A percentile compares a stretch with the other conserved stretches of the same genome.
These are phyloP conservation scores for Nidula microcarpa DNA, from an alignment of 768 basidiomycete genomes.

Conservation along the genomic window DNA sequence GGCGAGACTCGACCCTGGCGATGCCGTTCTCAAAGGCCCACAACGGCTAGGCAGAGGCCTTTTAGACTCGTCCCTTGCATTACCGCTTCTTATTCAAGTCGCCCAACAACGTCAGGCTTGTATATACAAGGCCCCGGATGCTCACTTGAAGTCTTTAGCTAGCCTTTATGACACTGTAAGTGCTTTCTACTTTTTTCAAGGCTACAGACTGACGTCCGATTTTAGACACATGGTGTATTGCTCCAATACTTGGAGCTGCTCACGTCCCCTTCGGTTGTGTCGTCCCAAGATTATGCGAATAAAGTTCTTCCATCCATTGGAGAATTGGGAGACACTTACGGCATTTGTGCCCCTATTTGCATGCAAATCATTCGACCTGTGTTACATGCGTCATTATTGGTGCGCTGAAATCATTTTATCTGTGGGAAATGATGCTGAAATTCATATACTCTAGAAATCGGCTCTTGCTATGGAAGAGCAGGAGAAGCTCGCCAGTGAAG, in stretches of 20 bases:
- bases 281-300: constrained; percentile 68
- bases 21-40: constrained; percentile 62
- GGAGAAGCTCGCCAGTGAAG: constrained; percentile 66
- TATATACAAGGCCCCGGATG: constrained; percentile 68
- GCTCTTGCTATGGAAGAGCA: constrained; percentile 67
- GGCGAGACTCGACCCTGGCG: constrained; percentile 63
- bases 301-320: constrained; percentile 71
- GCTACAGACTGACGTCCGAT: constrained; percentile 9
- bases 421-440: constrained; percentile 1
- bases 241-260: constrained; percentile 91
- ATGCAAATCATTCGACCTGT: constrained; percentile 94
- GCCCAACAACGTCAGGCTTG: constrained; percentile 89
- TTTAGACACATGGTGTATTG: constrained; percentile 86
- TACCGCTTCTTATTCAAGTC: constrained; percentile 88
- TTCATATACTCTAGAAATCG: constrained; percentile 37
- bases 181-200: constrained; percentile 13
- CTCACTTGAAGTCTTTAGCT: constrained; percentile 82
- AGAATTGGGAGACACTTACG: constrained; percentile 73
- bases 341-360: constrained; percentile 80
- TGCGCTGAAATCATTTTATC: constrained; percentile 25
- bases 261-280: constrained; percentile 64
- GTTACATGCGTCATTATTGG: constrained; percentile 59
- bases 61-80: constrained; percentile 69
- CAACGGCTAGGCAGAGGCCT: constrained; percentile 63
- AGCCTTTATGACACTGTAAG: constrained; percentile 87